Evolutionary conservation across 768 basidiomycete species (phyloP).

Genomic region (Coprinopsis cinerea): DNA sequence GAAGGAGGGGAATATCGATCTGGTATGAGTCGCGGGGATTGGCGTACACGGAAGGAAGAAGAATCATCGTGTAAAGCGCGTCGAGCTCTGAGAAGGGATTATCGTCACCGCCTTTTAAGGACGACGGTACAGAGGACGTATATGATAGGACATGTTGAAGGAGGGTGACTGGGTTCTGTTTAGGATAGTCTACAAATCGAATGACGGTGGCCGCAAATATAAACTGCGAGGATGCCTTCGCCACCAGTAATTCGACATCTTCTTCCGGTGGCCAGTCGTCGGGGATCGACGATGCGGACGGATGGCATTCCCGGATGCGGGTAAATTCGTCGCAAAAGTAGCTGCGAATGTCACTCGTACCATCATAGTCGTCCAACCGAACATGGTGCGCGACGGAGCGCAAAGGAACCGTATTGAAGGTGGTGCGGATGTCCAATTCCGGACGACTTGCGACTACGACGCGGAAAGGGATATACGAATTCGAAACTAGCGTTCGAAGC

Average conservation of each 20-base stretch:
- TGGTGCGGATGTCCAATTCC: not conserved
- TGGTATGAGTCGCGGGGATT: no score
- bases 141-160: not conserved
- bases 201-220: conserved; percentile 6
- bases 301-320: not conserved
- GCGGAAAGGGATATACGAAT: not conserved
- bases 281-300: not conserved
- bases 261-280: conserved; percentile 4
- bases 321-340: not conserved
- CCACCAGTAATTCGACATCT: not conserved
- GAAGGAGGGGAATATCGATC: not conserved
- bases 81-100: conserved; percentile 2
- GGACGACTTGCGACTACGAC: conserved; percentile 9
- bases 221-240: conserved; percentile 5
- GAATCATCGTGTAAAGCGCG: not conserved
- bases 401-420: not conserved
- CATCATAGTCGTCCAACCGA: not conserved
- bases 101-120: no score
- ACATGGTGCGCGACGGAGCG: not conserved
- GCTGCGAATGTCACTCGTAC: not conserved
- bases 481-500: not conserved
- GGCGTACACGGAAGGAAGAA: not conserved
- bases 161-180: not conserved
- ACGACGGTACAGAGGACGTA: no score
- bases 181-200: conserved; percentile 3